Evolutionary conservation across 129 eudicot species (phyloP), one percentile per base, ranked within the genome.

Genomic region (Centrapalus pauciflorus): DNA sequence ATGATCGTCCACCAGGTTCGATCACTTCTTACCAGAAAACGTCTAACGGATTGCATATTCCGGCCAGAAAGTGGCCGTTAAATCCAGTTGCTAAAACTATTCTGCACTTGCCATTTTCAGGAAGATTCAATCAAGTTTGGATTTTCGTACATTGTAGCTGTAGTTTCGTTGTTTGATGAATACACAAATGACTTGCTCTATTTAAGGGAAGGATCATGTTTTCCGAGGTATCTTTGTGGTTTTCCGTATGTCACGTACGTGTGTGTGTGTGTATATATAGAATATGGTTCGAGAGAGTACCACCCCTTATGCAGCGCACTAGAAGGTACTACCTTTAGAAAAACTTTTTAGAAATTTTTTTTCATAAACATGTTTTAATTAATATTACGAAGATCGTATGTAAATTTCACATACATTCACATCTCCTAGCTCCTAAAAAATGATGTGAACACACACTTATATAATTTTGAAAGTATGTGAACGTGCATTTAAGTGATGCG

Each of bases 131-230:
- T 89, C 61, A 56, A 21, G 72, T 81, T 86, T 90, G 98, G 96
- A 69, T 74, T 93, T 61, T 90, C 95, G 20, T 92, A 77, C 72
- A 48, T 80, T 41, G 72, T 92, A 58, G 90, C 98, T 5, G 76
- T 76, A 7, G 72, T 91, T 70, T 91, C 98, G 1, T 50, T 85
- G 64, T 91, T 87, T 43, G 98, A 91, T 20, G 98, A 91, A 66
- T 91, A 91, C 70, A 82, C 89, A 40, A 91, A 91, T 80, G 98
- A 91, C 72, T 56, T 85, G 55, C 96, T 91, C 30, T 83, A 85
- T 74, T 61, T 91, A 48, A 76, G 88, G 79, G 94, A 87, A 55
- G 98, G 98, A 20, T 91, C 98, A 11, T 78, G 94, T 60, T 80
- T 91, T 64, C 96, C 95, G 0, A 87, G 98, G 98, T 87, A 81